Percentiles rank a stretch among this genome's conserved stretches.
These are phyloP conservation scores for Boletus reticuloceps DNA, from an alignment of 768 basidiomycete genomes.

Conservation along the genomic window DNA sequence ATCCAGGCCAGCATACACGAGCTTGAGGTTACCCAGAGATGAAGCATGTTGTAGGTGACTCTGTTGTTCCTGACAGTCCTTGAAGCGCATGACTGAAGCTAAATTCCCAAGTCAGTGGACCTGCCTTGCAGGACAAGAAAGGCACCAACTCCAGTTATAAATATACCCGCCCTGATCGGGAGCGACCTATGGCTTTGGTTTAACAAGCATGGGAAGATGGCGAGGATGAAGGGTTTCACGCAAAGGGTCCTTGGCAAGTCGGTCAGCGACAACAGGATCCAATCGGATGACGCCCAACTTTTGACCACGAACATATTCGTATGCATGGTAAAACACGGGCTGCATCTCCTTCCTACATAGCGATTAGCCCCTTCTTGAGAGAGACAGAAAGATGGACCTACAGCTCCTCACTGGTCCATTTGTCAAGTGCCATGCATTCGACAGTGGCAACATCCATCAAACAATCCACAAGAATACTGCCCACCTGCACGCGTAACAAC, in stretches of 20 bases:
- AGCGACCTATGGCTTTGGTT: slow-evolving; percentile 83
- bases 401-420: slow-evolving; percentile 57
- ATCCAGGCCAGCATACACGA: slow-evolving; percentile 86
- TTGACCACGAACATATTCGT: slow-evolving; percentile 91
- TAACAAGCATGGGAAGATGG: slow-evolving; percentile 92
- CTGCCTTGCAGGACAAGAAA: neutral
- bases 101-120: slow-evolving; percentile 1
- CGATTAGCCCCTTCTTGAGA: slow-evolving; percentile 3
- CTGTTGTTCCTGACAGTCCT: slow-evolving; percentile 83
- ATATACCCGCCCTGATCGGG: slow-evolving; percentile 82
- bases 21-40: slow-evolving; percentile 69
- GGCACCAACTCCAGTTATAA: slow-evolving; percentile 62
- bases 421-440: slow-evolving; percentile 54
- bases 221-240: slow-evolving; percentile 81
- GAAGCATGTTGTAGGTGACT: slow-evolving; percentile 76
- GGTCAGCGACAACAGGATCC: slow-evolving; percentile 75
- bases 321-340: slow-evolving; percentile 87
- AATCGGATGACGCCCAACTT: slow-evolving; percentile 89
- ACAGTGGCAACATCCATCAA: slow-evolving; percentile 85
- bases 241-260: slow-evolving; percentile 72
- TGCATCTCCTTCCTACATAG: slow-evolving; percentile 65
- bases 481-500: slow-evolving; percentile 68
- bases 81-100: slow-evolving; percentile 88
- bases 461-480: slow-evolving; percentile 77
- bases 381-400: slow-evolving; percentile 36